phyloP scores from a whole-genome alignment of 192 early-diverging fungal species.

The Umbelopsis sp. region DNA sequence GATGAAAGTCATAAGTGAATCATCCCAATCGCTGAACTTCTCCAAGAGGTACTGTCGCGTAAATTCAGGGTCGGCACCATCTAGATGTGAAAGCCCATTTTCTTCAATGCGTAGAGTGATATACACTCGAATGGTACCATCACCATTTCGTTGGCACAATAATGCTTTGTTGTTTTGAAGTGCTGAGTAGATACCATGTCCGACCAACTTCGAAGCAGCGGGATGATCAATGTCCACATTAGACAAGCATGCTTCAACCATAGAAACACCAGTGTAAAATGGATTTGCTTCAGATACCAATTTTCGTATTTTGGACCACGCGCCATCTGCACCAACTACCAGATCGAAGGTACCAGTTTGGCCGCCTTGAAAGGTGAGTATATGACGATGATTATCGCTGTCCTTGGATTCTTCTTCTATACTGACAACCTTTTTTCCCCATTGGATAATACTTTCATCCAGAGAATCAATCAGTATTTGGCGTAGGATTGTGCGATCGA shows the following conservation, averaged over 20 bases:
- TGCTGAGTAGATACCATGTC: conserved; percentile 41
- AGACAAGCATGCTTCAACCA: conserved; percentile 41
- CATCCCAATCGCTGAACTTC: conserved; percentile 27
- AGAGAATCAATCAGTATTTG: conserved; percentile 44
- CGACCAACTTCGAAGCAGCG: conserved; percentile 29
- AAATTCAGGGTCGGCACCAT: conserved; percentile 3
- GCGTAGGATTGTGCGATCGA: conserved; percentile 48
- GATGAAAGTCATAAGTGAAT: conserved; percentile 19
- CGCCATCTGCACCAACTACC: conserved; percentile 58
- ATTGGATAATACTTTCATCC: conserved; percentile 38
- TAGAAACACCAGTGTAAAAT: conserved; percentile 43
- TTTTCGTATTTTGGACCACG: conserved; percentile 52
- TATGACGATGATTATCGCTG: not conserved
- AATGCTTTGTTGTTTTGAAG: conserved; percentile 33
- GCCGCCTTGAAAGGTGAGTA: conserved; percentile 33
- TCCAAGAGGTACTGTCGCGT: conserved; percentile 20
- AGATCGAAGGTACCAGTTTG: conserved; percentile 29
- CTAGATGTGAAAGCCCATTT: conserved; percentile 26
- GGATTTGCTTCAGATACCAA: conserved; percentile 41
- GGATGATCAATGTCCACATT: conserved; percentile 38
- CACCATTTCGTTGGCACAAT: conserved; percentile 40
- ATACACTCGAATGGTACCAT: conserved; percentile 35
- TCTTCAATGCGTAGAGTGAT: conserved; percentile 34
- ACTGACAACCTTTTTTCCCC: conserved; percentile 28
- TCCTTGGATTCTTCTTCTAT: conserved; percentile 16